Percentiles rank a stretch among this genome's conserved stretches.
Evolutionary conservation across 208 protist genomes (phyloP).

Genomic region (Trichomonas vaginalis): DNA sequence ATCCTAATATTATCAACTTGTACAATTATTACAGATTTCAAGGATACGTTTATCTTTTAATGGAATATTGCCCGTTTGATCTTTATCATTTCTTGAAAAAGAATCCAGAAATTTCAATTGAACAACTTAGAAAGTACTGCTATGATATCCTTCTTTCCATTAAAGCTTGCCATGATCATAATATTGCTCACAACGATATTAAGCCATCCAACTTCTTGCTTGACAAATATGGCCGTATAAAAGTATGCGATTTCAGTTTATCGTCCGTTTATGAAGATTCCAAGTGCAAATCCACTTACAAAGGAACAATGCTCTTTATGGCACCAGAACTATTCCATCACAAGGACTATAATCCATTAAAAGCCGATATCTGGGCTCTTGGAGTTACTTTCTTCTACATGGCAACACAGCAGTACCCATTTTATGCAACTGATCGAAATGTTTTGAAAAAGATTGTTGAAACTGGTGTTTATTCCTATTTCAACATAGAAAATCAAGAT

Average conservation of each 20-base stretch:
- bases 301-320: not conserved
- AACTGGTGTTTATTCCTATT: not conserved
- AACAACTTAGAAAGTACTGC: not conserved
- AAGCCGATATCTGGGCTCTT: not conserved
- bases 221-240: not conserved
- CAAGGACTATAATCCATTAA: not conserved
- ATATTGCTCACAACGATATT: not conserved
- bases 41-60: not conserved
- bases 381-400: not conserved
- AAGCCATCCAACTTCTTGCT: not conserved
- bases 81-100: not conserved
- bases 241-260: not conserved
- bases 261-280: not conserved
- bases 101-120: not conserved
- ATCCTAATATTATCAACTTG: not conserved
- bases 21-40: not conserved
- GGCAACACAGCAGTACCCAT: not conserved
- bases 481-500: not conserved
- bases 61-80: not conserved
- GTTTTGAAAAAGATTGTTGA: not conserved
- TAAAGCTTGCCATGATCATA: not conserved
- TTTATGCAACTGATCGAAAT: not conserved
- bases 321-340: not conserved
- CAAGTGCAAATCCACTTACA: not conserved
- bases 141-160: not conserved